These are phyloP conservation scores for Scutellaria minor DNA, from an alignment of 257 asterid genomes.

Conservation along the genomic window DNA sequence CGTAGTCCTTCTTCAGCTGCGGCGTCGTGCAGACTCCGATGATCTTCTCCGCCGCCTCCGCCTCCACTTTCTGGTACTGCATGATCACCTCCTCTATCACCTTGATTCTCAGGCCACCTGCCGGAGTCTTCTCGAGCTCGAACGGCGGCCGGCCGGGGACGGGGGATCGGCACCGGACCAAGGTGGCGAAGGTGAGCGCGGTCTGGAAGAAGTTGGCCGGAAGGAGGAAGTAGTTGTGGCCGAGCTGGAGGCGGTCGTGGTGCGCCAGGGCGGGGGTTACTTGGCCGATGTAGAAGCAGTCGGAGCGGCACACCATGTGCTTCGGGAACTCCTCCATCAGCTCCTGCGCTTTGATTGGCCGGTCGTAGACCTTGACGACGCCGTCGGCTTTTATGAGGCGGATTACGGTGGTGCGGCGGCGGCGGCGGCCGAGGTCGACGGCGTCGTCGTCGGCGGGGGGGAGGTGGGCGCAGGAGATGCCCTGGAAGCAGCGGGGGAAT, in stretches of 20 bases:
- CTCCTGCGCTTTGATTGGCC: conserved; percentile 46
- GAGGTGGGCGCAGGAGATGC: conserved; percentile 46
- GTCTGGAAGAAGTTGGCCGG: conserved; percentile 56
- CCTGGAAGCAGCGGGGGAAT: conserved; percentile 43
- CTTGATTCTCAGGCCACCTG: conserved; percentile 51
- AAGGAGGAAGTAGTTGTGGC: conserved; percentile 56
- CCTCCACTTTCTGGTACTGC: conserved; percentile 23
- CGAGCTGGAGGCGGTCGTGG: conserved; percentile 49
- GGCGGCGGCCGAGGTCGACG: background rate
- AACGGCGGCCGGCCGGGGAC: conserved; percentile 38
- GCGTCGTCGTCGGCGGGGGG: conserved; percentile 14
- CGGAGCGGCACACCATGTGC: conserved; percentile 61
- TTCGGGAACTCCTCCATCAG: conserved; percentile 57
- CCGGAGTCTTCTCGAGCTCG: conserved; percentile 52
- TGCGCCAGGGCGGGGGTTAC: conserved; percentile 48
- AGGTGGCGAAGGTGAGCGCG: conserved; percentile 47
- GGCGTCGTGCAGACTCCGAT: conserved; percentile 51
- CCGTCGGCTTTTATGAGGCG: conserved; percentile 49
- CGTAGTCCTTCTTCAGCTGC: conserved; percentile 55
- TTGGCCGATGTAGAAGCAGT: conserved; percentile 62
- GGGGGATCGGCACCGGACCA: conserved; percentile 42
- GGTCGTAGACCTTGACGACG: conserved; percentile 46
- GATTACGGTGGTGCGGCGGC: conserved; percentile 5
- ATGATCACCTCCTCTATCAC: conserved; percentile 43
- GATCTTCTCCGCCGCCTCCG: conserved; percentile 3